Evolutionary conservation across 2,329 filamentous ascomycete genomes (phyloP), one percentile per base, ranked within the genome.

Genomic region (Diaporthe sp.): DNA sequence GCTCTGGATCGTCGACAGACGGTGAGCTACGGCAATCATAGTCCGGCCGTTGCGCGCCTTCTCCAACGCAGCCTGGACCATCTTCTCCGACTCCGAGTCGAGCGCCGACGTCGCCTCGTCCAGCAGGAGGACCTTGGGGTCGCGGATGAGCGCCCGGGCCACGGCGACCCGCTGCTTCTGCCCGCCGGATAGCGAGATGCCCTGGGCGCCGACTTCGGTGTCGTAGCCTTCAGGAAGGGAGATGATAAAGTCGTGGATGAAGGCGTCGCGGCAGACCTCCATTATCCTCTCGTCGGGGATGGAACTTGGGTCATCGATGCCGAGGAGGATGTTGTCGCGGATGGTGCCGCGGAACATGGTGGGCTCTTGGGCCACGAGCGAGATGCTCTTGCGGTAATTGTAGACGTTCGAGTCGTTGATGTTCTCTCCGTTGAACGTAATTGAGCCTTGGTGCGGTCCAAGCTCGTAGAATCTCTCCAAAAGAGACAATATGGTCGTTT

Each of bases 81-180:
- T 92, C 81, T 95, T 92, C 84, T 96, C 94, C 2, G 89, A 92
- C 83, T 95, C 93, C 0, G 91, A 93, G 82, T 95, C 95, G 4
- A 98, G 86, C 0, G 94, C 94, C 3, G 90, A 92, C 5, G 94
- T 95, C 10, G 95, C 94, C 86, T 97, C 94, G 80, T 97, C 94
- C 0, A 97, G 89, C 0, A 97, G 89, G 8, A 98, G 86, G 76
- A 98, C 92, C 84, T 94, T 95, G 9, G 97, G 96, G 80, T 98
- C 92, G 22, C 96, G 93, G 57, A 98, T 92, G 19, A 98, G 87
- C 0, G 96, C 96, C 8, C 96, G 92, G 4, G 97, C 96, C 82
- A 98, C 98, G 69, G 95, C 96, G 46, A 98, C 92, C 76, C 97
- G 94, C 84, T 98, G 96, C 82, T 98, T 98, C 84, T 98, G 97